Evolutionary conservation across 176 grass and related monocot genomes (phyloP), one percentile per base, ranked within the genome.

Genomic region (Aegilops longissima): DNA sequence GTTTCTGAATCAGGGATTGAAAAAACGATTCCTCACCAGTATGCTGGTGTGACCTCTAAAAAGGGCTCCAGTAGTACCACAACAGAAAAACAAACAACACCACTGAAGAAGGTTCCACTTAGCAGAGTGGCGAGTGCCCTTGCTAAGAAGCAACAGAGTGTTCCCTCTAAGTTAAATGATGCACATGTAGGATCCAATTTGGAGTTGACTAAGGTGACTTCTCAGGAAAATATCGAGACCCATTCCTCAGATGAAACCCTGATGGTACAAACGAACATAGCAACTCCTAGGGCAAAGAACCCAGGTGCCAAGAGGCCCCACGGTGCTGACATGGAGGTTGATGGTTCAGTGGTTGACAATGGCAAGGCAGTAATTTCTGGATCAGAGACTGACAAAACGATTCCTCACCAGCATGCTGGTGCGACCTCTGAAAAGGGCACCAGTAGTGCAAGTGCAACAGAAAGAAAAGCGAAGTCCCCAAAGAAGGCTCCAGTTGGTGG

Each of bases 241-340:
- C 56, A 72, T 77, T 64, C 81, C 36, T 88, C 69, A 72, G 83
- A 83, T 83, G 47, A 40, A 64, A 86, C 75, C 21, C 29, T 18
- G 6, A 68, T 8, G n/a, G n/a, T 62, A 5, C 33, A 52, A 62
- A 90, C 83, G 58, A 73, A 66, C 78, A 44, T 33, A 34, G 9
- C 42, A 78, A 59, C 59, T 72, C 31, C 52, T 47, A 73, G 12
- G 27, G 58, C 24, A 66, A 83, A 20, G 31, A 79, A 64, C 16
- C 33, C 74, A 27, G 24, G 80, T 83, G 6, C 67, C 6, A 87
- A 83, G 59, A 83, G 74, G 34, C 56, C 18, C 12, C 42, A 3
- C 30, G 73, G 33, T 77, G 21, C 49, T 82, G 40, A 64, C 40
- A 56, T 27, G 27, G 81, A 87, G 20, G 61, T 56, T 87, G 89